phyloP scores from a whole-genome alignment of 768 basidiomycete species.

The Mycena polygramma region DNA sequence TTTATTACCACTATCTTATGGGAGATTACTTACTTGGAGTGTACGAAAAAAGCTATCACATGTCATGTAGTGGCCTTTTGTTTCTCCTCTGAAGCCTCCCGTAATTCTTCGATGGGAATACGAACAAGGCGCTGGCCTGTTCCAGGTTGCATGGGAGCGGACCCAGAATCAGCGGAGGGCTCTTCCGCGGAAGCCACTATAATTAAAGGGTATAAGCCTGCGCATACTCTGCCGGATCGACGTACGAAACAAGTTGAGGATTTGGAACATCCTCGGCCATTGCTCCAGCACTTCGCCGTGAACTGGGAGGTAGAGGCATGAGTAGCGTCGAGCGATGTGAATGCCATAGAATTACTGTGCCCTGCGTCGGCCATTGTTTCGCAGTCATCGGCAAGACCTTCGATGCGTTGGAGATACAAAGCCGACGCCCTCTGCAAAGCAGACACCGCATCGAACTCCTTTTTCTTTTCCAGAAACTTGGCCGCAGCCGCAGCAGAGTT shows the following conservation, averaged over 20 bases:
- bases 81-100: constrained; percentile 18
- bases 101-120: constrained; percentile 77
- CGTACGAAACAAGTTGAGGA: constrained; percentile 77
- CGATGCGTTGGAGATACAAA: constrained; percentile 75
- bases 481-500: constrained; percentile 63
- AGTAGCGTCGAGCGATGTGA: background rate
- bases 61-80: constrained; percentile 24
- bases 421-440: constrained; percentile 77
- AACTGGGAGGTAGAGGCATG: constrained; percentile 53
- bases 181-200: constrained; percentile 66
- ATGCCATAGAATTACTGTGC: constrained; percentile 58
- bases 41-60: constrained; percentile 1
- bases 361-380: constrained; percentile 85
- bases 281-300: constrained; percentile 84
- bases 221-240: constrained; percentile 24
- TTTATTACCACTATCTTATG: constrained; percentile 25
- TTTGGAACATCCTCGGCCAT: constrained; percentile 88
- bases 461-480: constrained; percentile 82
- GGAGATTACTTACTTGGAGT: constrained; percentile 11
- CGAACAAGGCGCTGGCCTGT: constrained; percentile 77
- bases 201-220: background rate
- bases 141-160: constrained; percentile 31
- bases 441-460: constrained; percentile 81
- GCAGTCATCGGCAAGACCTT: constrained; percentile 78
- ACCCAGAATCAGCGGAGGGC: constrained; percentile 34